phyloP scores from a whole-genome alignment of 2,329 filamentous ascomycete species.

The Arthrobotrys iridis region DNA sequence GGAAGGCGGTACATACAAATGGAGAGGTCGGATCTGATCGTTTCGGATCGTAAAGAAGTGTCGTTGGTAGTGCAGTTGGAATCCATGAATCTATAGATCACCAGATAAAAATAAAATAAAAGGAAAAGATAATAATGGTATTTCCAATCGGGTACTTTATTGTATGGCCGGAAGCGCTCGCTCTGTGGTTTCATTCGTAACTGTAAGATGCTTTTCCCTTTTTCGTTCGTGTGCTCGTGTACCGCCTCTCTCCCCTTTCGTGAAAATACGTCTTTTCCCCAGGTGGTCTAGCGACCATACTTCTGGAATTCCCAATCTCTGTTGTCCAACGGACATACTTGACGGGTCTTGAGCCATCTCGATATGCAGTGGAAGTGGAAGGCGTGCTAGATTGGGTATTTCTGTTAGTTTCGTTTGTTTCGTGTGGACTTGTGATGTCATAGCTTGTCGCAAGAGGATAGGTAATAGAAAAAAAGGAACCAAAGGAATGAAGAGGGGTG shows the following conservation, averaged over 20 bases:
- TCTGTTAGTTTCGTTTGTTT: conserved; percentile 14
- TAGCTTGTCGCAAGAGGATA: conserved; percentile 14
- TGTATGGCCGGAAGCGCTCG: conserved; percentile 2
- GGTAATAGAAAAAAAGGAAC: neutral
- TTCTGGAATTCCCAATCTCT: conserved; percentile 99
- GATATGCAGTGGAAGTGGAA: conserved; percentile 99
- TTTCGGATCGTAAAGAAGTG: no score
- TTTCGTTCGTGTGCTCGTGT: neutral
- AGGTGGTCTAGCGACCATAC: conserved; percentile 75
- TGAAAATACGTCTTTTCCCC: conserved; percentile 11
- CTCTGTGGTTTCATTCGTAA: conserved; percentile 3
- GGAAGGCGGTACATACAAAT: neutral
- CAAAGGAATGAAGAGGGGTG: conserved; percentile 3
- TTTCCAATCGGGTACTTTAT: conserved; percentile 18
- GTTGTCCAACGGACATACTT: conserved; percentile 97
- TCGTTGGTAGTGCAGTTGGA: neutral
- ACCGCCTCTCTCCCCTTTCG: neutral
- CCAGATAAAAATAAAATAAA: neutral
- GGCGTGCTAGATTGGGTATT: conserved; percentile 74
- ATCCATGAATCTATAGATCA: conserved; percentile 8
- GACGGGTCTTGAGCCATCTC: conserved; percentile 97
- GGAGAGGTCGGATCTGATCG: neutral
- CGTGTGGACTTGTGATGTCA: neutral
- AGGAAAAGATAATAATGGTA: neutral
- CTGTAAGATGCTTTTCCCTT: conserved; percentile 6